Conservation (phyloP, 306 rosid genomes). For the Quercus aquifolioides region DNA sequence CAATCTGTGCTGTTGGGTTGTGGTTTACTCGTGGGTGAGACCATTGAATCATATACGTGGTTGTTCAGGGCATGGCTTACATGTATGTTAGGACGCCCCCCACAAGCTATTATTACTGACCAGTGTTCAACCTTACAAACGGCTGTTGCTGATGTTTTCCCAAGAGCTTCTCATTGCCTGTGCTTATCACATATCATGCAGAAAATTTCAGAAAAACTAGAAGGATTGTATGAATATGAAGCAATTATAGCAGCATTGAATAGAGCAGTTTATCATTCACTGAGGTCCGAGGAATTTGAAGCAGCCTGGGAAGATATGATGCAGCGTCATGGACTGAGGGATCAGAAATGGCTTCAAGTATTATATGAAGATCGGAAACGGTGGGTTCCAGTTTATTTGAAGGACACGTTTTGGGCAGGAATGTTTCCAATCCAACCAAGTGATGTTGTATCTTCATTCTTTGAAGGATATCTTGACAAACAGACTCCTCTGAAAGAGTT, state of each 20-base stretch:
- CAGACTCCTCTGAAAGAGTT: constrained; percentile 50
- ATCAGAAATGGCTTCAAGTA: constrained; percentile 62
- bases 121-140: constrained; percentile 44
- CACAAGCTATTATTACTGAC: constrained; percentile 54
- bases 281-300: constrained; percentile 58
- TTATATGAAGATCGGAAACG: constrained; percentile 55
- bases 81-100: constrained; percentile 65
- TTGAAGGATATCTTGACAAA: constrained; percentile 37
- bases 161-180: constrained; percentile 65
- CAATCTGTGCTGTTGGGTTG: constrained; percentile 67
- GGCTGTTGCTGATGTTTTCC: constrained; percentile 64
- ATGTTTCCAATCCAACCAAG: constrained; percentile 43
- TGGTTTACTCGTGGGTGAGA: constrained; percentile 57
- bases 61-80: constrained; percentile 75
- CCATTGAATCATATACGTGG: constrained; percentile 70
- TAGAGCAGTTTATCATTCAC: constrained; percentile 52
- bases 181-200: constrained; percentile 48
- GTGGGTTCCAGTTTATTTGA: constrained; percentile 67
- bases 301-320: constrained; percentile 67
- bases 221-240: constrained; percentile 40
- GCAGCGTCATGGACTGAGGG: constrained; percentile 43
- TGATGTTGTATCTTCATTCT: constrained; percentile 42
- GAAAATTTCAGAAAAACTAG: constrained; percentile 49
- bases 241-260: constrained; percentile 39
- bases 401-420: constrained; percentile 57